These are phyloP conservation scores for Rhododendron ferrugineum DNA, from an alignment of 148 eudicot species.

Conservation along the genomic window DNA sequence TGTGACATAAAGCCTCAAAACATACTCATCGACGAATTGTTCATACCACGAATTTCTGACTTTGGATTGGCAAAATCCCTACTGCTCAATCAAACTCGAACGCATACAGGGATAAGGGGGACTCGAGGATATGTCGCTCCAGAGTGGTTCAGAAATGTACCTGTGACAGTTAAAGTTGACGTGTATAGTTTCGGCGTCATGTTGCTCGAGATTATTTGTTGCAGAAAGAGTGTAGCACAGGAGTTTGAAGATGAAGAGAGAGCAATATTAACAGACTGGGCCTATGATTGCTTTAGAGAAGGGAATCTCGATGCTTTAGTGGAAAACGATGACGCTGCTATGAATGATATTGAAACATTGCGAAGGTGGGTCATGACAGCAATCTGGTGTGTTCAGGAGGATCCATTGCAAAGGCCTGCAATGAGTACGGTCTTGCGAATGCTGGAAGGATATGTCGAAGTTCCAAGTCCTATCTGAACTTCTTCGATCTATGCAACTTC, in stretches of 20 bases:
- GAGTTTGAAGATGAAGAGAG: constrained; percentile 2
- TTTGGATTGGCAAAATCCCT: constrained; percentile 17
- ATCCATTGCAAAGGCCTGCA: constrained; percentile 5
- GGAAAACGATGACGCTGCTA: background rate
- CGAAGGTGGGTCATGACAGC: constrained; percentile 5
- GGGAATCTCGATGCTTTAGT: constrained; percentile 2
- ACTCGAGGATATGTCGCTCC: constrained; percentile 21
- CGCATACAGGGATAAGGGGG: constrained; percentile 18
- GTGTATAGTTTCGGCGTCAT: constrained; percentile 17
- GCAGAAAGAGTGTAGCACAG: constrained; percentile 8
- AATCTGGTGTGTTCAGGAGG: background rate
- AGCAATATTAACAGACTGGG: constrained; percentile 12
- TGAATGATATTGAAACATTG: background rate
- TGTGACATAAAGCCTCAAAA: constrained; percentile 17
- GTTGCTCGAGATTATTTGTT: constrained; percentile 15
- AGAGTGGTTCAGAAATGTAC: constrained; percentile 14
- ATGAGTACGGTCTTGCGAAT: constrained; percentile 7
- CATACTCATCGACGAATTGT: constrained; percentile 5
- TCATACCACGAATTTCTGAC: constrained; percentile 9
- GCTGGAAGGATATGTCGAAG: constrained; percentile 14
- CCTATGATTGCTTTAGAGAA: constrained; percentile 6
- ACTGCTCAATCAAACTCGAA: background rate
- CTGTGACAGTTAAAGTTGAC: constrained; percentile 13
- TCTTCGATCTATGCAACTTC: background rate
- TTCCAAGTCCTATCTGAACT: background rate